Evolutionary conservation across 2,329 filamentous ascomycete genomes (phyloP), one percentile per base, ranked within the genome.

Genomic region (Sarocladiaceae sp.): DNA sequence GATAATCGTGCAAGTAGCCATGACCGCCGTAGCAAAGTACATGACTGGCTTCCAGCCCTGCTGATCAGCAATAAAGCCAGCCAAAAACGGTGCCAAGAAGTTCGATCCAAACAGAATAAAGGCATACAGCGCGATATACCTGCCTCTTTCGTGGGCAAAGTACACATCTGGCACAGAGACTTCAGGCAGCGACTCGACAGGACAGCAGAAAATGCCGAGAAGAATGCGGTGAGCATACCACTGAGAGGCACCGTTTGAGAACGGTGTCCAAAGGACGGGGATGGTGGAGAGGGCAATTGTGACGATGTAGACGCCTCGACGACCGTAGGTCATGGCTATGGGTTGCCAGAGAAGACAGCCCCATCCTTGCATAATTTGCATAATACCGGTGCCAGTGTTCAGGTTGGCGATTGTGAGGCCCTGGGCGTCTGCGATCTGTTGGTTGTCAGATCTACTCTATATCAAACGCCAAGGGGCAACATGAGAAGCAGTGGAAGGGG

Each of bases 321-420:
- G 72, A n/a, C 78, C 78, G 55, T 76, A 79, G 46, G 73, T 72
- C 17, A 79, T 60, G 0, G 78, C 78, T 26, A 80, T 59, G 2
- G 78, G 76, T 56, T 80, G 77, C 71, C 73, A 78, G 37, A 80
- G 64, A 2, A 80, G 60, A 56, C 72, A 71, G 0, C 74, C 76
- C 75, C 74, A 78, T 3, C 76, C 75, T 17, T 77, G 70, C 11
- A 75, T 68, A 18, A 79, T 59, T 55, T 79, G 78, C 74, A 78
- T 76, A 46, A 74, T 72, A 1, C 77, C 77, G 4, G 74, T 78
- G 2, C 63, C 64, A 20, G n/a, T 65, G 55, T 77, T 77, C 15
- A 79, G 57, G 35, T 74, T 66, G 3, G 60, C 61, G 1, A 47
- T 44, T 2, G 53, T 31, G 33, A 66, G 18, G 0, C 54, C 54